Evolutionary conservation across 129 eudicot genomes (phyloP), one percentile per base, ranked within the genome.

Genomic region (Pulicaria dysenterica): DNA sequence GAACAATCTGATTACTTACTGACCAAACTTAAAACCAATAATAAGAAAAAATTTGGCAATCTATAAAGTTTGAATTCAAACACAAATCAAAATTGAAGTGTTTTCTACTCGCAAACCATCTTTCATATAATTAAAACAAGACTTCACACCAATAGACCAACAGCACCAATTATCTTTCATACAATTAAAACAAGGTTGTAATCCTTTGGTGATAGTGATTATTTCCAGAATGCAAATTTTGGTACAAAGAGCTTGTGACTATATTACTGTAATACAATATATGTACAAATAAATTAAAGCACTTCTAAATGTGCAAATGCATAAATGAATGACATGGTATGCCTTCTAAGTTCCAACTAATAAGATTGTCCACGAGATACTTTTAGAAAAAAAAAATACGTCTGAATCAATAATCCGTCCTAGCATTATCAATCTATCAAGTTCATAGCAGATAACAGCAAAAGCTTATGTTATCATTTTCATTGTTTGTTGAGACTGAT

Each of bases 181-280:
- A 8, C 8, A 38, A 69, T 6, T 39, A 39, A 15, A 54, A 15
- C 41, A 54, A 69, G 64, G 51, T 16, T 53, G 34, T 53, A 69
- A 42, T 41, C 65, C 41, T 72, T 10, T 24, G 19, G 73, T 67
- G 60, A 67, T 38, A 7, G 13, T 48, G 48, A 46, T 54, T 40
- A 39, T 38, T 12, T 55, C 41, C 37, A 54, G 47, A 8, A 38
- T 53, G 48, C 8, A 68, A 39, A 53, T 38, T 0, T 37, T 15
- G 34, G 60, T 51, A 51, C 8, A 37, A 9, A 66, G 12, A 45
- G 8, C 36, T 24, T 45, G 31, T 1, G 31, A 24, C 31, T 24
- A 24, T 24, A 10, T 49, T 51, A 51, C 9, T 38, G 8, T 49
- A 49, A 43, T 57, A 10, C 42, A 24, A 13, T 43, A 44, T 41